phyloP scores from a whole-genome alignment of 306 rosid species.

The Cicer chorassanicum region DNA sequence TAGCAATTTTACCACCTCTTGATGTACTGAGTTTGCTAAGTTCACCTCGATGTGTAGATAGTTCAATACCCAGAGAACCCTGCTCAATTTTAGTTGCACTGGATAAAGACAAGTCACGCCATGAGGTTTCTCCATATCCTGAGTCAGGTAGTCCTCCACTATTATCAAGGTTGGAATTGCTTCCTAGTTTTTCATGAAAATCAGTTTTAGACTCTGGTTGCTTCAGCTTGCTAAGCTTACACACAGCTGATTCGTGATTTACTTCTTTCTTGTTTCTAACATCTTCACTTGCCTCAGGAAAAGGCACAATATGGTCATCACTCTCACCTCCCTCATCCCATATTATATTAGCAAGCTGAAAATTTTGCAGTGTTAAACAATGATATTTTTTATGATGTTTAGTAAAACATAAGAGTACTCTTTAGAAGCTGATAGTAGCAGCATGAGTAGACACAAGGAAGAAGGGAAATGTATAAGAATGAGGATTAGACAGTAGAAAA shows the following conservation, averaged over 20 bases:
- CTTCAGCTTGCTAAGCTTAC: slow-evolving; percentile 62
- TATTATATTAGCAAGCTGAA: slow-evolving; percentile 91
- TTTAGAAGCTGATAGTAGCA: slow-evolving; percentile 13
- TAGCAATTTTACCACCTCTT: slow-evolving; percentile 56
- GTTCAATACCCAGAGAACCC: slow-evolving; percentile 56
- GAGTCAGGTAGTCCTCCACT: slow-evolving; percentile 55
- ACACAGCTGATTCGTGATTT: slow-evolving; percentile 56
- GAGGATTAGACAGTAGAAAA: slow-evolving; percentile 28
- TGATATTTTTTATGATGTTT: slow-evolving; percentile 26
- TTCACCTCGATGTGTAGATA: slow-evolving; percentile 51
- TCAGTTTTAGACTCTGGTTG: slow-evolving; percentile 54
- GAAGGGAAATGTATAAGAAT: slow-evolving; percentile 10
- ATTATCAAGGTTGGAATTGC: slow-evolving; percentile 51
- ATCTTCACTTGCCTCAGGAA: slow-evolving; percentile 66
- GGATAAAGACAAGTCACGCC: slow-evolving; percentile 69
- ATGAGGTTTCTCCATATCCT: slow-evolving; percentile 54
- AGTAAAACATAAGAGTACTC: slow-evolving; percentile 10
- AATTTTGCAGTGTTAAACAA: slow-evolving; percentile 40
- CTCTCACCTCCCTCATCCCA: slow-evolving; percentile 81
- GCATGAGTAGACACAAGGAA: slow-evolving; percentile 12
- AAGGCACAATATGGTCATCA: slow-evolving; percentile 94
- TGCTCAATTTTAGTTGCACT: slow-evolving; percentile 56
- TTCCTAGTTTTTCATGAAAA: slow-evolving; percentile 54
- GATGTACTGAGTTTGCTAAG: slow-evolving; percentile 49
- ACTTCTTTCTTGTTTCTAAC: slow-evolving; percentile 61